Percentiles rank a stretch among this genome's conserved stretches.
Conservation (phyloP, 345 rosid species). For the Aquilaria malaccensis region DNA sequence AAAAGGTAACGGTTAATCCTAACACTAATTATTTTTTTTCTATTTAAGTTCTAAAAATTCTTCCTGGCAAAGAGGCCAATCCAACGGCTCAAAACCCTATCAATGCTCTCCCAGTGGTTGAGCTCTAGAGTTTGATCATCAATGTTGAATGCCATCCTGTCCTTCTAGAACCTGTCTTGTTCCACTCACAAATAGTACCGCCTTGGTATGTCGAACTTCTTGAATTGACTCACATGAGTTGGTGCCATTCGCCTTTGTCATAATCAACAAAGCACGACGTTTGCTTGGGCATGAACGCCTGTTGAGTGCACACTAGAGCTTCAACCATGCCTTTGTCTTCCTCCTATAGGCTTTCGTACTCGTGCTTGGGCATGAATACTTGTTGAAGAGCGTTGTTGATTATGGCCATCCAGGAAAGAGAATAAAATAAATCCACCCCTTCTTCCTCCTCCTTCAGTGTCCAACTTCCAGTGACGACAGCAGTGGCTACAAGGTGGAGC, state of each 20-base stretch:
- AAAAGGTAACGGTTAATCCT: slow-evolving; percentile 20
- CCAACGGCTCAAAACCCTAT: too few species aligned
- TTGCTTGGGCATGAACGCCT: slow-evolving; percentile 8
- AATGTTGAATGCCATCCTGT: slow-evolving; percentile 69
- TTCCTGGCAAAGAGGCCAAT: too few species aligned
- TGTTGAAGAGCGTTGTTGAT: slow-evolving; percentile 43
- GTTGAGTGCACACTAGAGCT: slow-evolving; percentile 28
- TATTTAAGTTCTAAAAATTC: too few species aligned
- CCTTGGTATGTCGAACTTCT: slow-evolving; percentile 54
- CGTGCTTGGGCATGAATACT: slow-evolving; percentile 31
- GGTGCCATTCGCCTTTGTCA: slow-evolving; percentile 59
- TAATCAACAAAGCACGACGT: slow-evolving; percentile 65
- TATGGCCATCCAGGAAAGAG: slow-evolving; percentile 21
- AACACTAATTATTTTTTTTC: too few species aligned
- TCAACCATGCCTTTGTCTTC: slow-evolving; percentile 39
- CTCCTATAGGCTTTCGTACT: slow-evolving; percentile 22
- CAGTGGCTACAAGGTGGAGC: too few species aligned
- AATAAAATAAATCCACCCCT: too few species aligned
- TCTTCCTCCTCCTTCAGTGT: too few species aligned
- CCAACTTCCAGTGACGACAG: too few species aligned
- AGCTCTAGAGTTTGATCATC: slow-evolving; percentile 26
- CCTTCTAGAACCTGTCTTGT: slow-evolving; percentile 74
- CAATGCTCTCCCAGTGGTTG: too few species aligned
- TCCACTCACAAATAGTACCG: slow-evolving; percentile 50
- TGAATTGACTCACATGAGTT: slow-evolving; percentile 48